phyloP scores from a whole-genome alignment of 2,329 filamentous ascomycete species.

The Microdochium nivale region DNA sequence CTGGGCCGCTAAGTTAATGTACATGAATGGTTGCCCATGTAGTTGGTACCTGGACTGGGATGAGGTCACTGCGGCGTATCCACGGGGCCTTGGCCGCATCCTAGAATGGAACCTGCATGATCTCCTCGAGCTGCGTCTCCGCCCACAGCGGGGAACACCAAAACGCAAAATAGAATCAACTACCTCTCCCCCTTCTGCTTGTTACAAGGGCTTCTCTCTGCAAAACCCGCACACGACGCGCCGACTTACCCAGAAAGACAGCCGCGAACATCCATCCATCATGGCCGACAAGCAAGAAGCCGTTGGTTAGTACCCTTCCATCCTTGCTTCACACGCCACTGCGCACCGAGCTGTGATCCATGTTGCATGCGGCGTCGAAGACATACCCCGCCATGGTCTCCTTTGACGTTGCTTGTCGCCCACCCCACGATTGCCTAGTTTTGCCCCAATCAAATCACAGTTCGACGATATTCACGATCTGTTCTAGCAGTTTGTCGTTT shows the following conservation, averaged over 20 bases:
- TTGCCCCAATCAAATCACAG: too few relatives aligned
- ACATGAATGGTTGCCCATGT: background rate
- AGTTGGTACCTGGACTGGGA: too few relatives aligned
- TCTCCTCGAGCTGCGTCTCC: background rate
- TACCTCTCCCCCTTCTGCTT: background rate
- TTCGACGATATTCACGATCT: background rate
- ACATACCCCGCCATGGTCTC: background rate
- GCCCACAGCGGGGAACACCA: slow-evolving; percentile 1
- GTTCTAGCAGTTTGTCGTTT: background rate
- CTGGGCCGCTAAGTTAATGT: too few relatives aligned
- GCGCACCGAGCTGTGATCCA: background rate
- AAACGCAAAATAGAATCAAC: slow-evolving; percentile 1
- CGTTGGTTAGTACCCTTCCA: background rate
- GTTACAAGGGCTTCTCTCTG: background rate
- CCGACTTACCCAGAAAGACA: background rate
- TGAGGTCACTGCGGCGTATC: background rate
- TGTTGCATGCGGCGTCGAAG: background rate
- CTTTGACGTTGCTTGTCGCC: background rate
- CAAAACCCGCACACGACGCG: background rate
- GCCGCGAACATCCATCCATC: background rate
- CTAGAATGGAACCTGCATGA: background rate
- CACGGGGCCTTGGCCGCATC: background rate
- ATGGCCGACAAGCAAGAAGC: background rate
- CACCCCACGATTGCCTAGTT: background rate
- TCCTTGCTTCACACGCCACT: background rate